Conservation (phyloP, 2,329 filamentous ascomycete genomes). For the Arthrocladium fulminans region DNA sequence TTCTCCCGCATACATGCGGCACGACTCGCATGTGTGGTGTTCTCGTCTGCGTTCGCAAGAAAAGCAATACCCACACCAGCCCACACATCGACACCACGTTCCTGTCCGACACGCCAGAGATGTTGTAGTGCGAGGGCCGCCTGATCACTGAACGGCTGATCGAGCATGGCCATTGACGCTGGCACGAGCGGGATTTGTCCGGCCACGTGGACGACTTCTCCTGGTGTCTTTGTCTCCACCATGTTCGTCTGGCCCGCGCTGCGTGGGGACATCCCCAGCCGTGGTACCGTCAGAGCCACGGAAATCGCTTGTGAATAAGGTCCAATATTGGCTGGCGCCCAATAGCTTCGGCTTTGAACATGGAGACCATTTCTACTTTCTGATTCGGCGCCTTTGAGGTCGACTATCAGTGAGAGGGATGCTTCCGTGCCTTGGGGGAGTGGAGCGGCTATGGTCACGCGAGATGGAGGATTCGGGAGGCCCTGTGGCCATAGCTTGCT, state of each 20-base stretch:
- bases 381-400: conserved; percentile 21
- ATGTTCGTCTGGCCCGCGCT: not conserved
- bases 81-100: conserved; percentile 66
- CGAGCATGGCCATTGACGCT: conserved; percentile 56
- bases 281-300: conserved; percentile 31
- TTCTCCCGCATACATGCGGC: conserved; percentile 44
- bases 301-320: conserved; percentile 87
- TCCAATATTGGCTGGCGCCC: conserved; percentile 95
- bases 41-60: conserved; percentile 41
- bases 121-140: conserved; percentile 74
- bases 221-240: not conserved
- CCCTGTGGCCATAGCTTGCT: conserved; percentile 51
- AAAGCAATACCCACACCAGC: conserved; percentile 62
- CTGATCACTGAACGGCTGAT: conserved; percentile 45
- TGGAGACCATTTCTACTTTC: conserved; percentile 53
- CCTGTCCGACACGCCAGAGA: conserved; percentile 70
- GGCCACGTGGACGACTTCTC: conserved; percentile 56
- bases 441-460: conserved; percentile 70
- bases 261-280: not conserved
- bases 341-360: conserved; percentile 89
- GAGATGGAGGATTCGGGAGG: conserved; percentile 70
- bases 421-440: conserved; percentile 55
- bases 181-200: conserved; percentile 88
- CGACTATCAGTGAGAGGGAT: conserved; percentile 48
- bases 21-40: conserved; percentile 36